These are phyloP conservation scores for Croton laevigatus DNA, from an alignment of 441 rosid genomes.

Conservation along the genomic window DNA sequence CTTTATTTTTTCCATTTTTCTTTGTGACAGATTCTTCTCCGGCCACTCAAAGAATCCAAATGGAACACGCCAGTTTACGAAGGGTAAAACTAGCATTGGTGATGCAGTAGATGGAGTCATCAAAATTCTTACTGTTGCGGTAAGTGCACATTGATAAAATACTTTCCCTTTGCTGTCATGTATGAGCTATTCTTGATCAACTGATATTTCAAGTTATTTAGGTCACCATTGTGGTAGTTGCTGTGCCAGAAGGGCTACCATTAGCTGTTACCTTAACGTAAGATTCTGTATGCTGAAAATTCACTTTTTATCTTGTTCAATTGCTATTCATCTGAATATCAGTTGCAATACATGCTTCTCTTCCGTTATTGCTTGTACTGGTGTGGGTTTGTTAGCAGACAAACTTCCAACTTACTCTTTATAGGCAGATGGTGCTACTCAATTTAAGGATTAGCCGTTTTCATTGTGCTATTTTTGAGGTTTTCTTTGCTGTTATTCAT, in stretches of 20 bases:
- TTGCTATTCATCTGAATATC: background rate
- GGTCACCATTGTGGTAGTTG: constrained; percentile 98
- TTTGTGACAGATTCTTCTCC: constrained; percentile 63
- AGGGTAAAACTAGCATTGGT: constrained; percentile 59
- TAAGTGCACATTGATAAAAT: constrained; percentile 34
- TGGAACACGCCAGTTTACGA: constrained; percentile 47
- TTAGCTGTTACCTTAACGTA: constrained; percentile 96
- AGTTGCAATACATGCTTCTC: background rate
- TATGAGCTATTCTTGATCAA: constrained; percentile 14
- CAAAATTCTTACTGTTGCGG: constrained; percentile 83
- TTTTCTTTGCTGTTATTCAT: no score
- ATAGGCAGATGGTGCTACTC: background rate
- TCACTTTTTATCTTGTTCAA: no score
- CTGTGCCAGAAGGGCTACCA: constrained; percentile 99
- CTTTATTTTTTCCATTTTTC: constrained; percentile 11
- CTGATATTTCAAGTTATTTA: constrained; percentile 35
- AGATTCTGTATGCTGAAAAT: constrained; percentile 26
- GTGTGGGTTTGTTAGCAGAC: constrained; percentile 7
- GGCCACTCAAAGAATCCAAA: constrained; percentile 55
- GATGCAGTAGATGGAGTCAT: constrained; percentile 68
- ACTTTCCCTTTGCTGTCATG: background rate
- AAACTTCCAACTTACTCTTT: background rate
- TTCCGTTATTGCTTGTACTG: background rate
- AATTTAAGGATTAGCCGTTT: background rate
- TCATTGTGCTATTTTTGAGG: background rate